Conservation (phyloP, 2,329 filamentous ascomycete species). For the Monilinia fructicola region DNA sequence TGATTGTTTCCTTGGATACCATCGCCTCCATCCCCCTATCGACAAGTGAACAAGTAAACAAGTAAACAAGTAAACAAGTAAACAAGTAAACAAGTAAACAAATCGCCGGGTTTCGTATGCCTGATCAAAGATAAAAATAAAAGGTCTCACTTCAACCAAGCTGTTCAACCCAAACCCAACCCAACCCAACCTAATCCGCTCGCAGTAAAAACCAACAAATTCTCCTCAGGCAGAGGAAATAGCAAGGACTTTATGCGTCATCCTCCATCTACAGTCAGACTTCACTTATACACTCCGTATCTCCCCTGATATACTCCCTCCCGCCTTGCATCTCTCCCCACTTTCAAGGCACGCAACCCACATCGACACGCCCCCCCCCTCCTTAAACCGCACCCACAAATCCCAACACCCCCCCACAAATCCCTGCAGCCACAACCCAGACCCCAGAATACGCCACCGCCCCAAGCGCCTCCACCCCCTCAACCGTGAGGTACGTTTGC, state of each 20-base stretch:
- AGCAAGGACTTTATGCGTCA: neutral
- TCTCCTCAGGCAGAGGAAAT: neutral
- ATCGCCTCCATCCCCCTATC: neutral
- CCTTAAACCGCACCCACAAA: slow-evolving; percentile 50
- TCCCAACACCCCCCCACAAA: slow-evolving; percentile 58
- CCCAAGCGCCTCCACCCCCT: slow-evolving; percentile 68
- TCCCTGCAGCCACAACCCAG: slow-evolving; percentile 66
- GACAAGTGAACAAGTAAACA: neutral
- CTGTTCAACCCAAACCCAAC: neutral
- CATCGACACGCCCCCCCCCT: slow-evolving; percentile 13
- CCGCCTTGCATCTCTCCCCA: neutral
- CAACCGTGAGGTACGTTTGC: slow-evolving; percentile 64
- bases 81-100: too few species aligned
- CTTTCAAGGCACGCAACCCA: slow-evolving; percentile 6
- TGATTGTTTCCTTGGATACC: neutral
- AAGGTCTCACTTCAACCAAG: neutral
- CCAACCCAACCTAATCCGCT: neutral
- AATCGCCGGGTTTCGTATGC: neutral
- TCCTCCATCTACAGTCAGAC: slow-evolving; percentile 4
- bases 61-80: too few species aligned
- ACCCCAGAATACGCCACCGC: slow-evolving; percentile 70
- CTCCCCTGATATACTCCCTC: slow-evolving; percentile 10
- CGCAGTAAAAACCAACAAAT: neutral
- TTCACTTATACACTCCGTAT: neutral
- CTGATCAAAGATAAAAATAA: neutral